Conservation (phyloP, 169 alveolate genomes). For the Toxoplasma gondii region DNA sequence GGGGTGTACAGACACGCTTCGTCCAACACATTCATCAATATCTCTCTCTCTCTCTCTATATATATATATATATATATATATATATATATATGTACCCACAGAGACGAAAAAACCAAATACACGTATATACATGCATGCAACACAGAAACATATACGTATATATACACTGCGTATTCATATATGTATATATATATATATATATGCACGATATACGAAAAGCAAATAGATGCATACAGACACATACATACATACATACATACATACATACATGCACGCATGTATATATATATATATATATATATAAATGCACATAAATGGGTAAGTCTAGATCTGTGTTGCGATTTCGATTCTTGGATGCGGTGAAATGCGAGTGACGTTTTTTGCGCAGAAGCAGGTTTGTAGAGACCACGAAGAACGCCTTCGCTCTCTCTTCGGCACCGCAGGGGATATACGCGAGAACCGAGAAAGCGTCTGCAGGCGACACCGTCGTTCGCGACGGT, state of each 20-base stretch:
- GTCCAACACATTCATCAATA: too few relatives aligned
- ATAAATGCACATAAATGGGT: neutral
- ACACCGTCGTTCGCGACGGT: too few relatives aligned
- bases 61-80: neutral
- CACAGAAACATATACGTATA: neutral
- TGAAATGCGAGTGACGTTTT: too few relatives aligned
- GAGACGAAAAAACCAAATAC: neutral
- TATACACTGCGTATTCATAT: neutral
- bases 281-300: neutral
- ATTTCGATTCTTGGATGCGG: too few relatives aligned
- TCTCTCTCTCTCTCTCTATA: neutral
- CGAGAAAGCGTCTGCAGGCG: too few relatives aligned
- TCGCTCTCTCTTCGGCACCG: too few relatives aligned
- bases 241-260: neutral
- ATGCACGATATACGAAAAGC: neutral
- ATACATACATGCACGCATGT: neutral
- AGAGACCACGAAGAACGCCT: too few relatives aligned
- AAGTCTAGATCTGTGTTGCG: neutral
- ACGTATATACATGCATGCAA: neutral
- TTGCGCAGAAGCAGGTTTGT: too few relatives aligned
- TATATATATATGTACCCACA: neutral
- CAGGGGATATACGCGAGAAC: too few relatives aligned
- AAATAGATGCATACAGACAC: neutral
- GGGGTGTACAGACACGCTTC: too few relatives aligned
- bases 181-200: neutral